phyloP scores from a whole-genome alignment of 2,329 filamentous ascomycete species.

The Trichoderma arundinaceum region DNA sequence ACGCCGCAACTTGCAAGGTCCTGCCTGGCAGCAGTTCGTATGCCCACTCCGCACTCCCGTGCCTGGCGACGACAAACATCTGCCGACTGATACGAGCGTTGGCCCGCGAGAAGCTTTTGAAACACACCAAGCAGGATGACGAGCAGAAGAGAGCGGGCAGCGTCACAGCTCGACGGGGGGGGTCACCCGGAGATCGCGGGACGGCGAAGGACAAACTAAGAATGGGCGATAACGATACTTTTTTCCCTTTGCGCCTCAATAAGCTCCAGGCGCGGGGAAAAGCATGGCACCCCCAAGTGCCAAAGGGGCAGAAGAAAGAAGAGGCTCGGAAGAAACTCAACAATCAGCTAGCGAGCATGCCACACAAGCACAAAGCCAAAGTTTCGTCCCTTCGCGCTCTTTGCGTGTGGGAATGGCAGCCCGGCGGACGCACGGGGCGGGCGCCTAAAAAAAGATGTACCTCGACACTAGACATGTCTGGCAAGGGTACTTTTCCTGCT shows the following conservation, averaged over 20 bases:
- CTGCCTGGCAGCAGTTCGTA: no score
- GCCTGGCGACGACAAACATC: no score
- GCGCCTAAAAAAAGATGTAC: slow-evolving; percentile 20
- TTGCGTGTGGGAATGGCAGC: no score
- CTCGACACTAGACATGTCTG: slow-evolving; percentile 10
- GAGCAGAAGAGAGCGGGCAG: not conserved
- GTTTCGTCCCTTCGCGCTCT: not conserved
- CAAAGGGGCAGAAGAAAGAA: not conserved
- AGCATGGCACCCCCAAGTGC: not conserved
- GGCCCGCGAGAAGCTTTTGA: slow-evolving; percentile 5
- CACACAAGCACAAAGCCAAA: no score
- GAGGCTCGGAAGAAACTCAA: not conserved
- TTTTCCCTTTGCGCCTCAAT: slow-evolving; percentile 9
- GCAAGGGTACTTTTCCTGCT: slow-evolving; percentile 20
- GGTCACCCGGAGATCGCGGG: slow-evolving; percentile 6
- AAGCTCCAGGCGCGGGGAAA: slow-evolving; percentile 3
- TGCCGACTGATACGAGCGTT: slow-evolving; percentile 5
- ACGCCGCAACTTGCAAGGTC: slow-evolving; percentile 7
- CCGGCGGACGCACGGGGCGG: no score
- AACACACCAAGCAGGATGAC: slow-evolving; percentile 16
- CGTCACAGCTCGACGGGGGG: slow-evolving; percentile 1
- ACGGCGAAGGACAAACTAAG: not conserved
- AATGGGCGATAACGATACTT: slow-evolving; percentile 2
- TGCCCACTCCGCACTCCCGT: no score
- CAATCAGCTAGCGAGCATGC: slow-evolving; percentile 1